Percentiles rank a stretch among this genome's conserved stretches.
These are phyloP conservation scores for Acanthamoeba castellanii DNA, from an alignment of 208 protist species.

Conservation along the genomic window DNA sequence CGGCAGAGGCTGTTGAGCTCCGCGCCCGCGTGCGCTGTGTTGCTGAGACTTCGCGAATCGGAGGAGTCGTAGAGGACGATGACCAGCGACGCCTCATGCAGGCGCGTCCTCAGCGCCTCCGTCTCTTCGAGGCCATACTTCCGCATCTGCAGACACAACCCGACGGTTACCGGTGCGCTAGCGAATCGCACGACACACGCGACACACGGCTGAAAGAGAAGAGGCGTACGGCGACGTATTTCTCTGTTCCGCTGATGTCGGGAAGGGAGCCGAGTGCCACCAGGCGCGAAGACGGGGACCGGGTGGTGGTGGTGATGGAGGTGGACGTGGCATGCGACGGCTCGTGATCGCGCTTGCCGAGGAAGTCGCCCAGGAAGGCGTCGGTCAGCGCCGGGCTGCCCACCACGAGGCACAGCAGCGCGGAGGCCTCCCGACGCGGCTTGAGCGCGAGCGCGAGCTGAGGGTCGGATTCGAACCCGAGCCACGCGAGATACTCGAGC, in stretches of 20 bases:
- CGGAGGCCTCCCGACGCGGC: background rate
- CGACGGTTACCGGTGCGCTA: too few relatives aligned
- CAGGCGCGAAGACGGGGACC: background rate
- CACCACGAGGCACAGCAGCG: constrained; percentile 31
- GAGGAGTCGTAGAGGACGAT: constrained; percentile 21
- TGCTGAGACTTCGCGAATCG: constrained; percentile 16
- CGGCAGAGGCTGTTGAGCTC: background rate
- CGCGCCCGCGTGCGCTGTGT: background rate
- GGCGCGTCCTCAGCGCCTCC: background rate
- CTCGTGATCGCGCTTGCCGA: background rate
- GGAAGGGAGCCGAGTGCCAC: constrained; percentile 11
- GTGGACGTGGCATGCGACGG: background rate
- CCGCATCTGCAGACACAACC: background rate
- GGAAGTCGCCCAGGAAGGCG: background rate
- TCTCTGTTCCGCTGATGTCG: constrained; percentile 32
- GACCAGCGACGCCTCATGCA: constrained; percentile 12
- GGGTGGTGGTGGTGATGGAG: background rate
- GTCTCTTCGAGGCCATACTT: background rate
- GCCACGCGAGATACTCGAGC: constrained; percentile 38
- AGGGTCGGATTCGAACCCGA: background rate
- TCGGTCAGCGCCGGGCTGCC: background rate
- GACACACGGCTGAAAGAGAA: too few relatives aligned
- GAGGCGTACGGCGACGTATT: constrained; percentile 1
- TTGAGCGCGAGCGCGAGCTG: constrained; percentile 4
- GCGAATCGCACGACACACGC: background rate